These are phyloP conservation scores for Ceratobasidium sp. DNA, from an alignment of 1,284 basidiomycete species.

Conservation along the genomic window DNA sequence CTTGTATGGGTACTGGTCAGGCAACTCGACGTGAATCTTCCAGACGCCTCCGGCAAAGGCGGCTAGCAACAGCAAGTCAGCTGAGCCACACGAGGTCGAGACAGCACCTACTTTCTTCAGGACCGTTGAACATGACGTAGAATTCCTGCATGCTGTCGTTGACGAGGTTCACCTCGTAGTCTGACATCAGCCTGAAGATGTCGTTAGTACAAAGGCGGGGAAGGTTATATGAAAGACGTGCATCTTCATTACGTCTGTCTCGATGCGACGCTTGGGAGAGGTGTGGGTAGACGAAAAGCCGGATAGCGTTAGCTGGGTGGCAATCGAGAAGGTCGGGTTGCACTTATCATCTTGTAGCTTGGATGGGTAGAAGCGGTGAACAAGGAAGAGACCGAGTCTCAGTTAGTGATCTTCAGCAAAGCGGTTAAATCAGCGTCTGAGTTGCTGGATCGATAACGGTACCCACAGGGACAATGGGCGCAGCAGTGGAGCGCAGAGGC, in stretches of 20 bases:
- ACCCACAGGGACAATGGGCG: slow-evolving; percentile 28
- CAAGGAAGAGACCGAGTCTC: slow-evolving; percentile 45
- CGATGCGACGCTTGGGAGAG: slow-evolving; percentile 92
- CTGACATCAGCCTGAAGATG: slow-evolving; percentile 88
- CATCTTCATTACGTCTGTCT: slow-evolving; percentile 99
- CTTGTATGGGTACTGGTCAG: slow-evolving; percentile 99
- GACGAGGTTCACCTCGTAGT: slow-evolving; percentile 96
- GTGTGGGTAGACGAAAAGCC: slow-evolving; percentile 60
- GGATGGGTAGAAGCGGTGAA: slow-evolving; percentile 36
- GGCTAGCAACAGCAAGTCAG: slow-evolving; percentile 65
- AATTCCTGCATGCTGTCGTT: slow-evolving; percentile 99
- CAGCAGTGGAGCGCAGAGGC: slow-evolving; percentile 13
- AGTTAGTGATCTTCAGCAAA: slow-evolving; percentile 46
- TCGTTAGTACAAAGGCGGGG: slow-evolving; percentile 17
- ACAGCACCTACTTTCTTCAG: slow-evolving; percentile 86
- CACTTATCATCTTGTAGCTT: slow-evolving; percentile 46
- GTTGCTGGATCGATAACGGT: slow-evolving; percentile 14
- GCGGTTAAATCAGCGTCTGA: slow-evolving; percentile 43
- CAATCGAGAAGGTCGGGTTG: slow-evolving; percentile 7
- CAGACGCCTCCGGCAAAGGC: slow-evolving; percentile 96
- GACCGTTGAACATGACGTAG: slow-evolving; percentile 95
- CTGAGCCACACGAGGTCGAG: slow-evolving; percentile 25
- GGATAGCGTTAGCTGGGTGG: slow-evolving; percentile 40
- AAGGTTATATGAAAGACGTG: slow-evolving; percentile 61
- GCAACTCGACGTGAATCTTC: slow-evolving; percentile 99